Evolutionary conservation across 2,329 filamentous ascomycete genomes (phyloP), one percentile per base, ranked within the genome.

Genomic region (Scedosporium dehoogii): DNA sequence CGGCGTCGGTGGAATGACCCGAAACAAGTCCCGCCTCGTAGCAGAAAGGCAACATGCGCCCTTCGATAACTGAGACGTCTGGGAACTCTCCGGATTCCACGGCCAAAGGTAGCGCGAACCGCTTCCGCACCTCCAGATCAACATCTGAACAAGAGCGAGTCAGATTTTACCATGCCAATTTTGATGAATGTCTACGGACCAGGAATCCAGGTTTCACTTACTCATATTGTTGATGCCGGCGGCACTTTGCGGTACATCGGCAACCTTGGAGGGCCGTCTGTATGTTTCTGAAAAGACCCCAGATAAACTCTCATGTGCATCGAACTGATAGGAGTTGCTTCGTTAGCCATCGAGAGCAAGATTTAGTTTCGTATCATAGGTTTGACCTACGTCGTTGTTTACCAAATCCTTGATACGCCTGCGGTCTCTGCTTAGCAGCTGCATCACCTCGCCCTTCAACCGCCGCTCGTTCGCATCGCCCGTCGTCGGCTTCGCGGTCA

Each of bases 151-250:
- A 21, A 9, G 27, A 27, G 38, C 38, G 10, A 60, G 23, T 23
- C 23, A 14, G n/a, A 29, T 12, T 41, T 57, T 42, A 23, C 9
- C 60, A 4, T 6, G 10, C 10, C 33, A 10, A 38, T 38, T 10
- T 3, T 38, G 33, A 38, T 12, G 33, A 10, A 38, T 12, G 10
- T 23, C 16, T 18, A 44, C 41, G 23, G 21, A 12, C 33, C 33
- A 38, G 21, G 55, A 59, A 23, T 44, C 18, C 3, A 44, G 33
- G 12, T 25, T 38, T 18, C 7, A 75, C 86, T 71, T 79, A 91
- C 88, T 96, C 79, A 93, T 88, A 67, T 85, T 91, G 67, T 90
- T 92, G 56, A 93, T 81, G 21, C 88, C 88, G 29, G 85, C 68
- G 25, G 88, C 87, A 69, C 85, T 86, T 29, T 86, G 81, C 27